A percentile compares a stretch with the other conserved stretches of the same genome.
phyloP scores from a whole-genome alignment of 176 grass and related monocot genomes.

The Ampelocalamus luodianensis region DNA sequence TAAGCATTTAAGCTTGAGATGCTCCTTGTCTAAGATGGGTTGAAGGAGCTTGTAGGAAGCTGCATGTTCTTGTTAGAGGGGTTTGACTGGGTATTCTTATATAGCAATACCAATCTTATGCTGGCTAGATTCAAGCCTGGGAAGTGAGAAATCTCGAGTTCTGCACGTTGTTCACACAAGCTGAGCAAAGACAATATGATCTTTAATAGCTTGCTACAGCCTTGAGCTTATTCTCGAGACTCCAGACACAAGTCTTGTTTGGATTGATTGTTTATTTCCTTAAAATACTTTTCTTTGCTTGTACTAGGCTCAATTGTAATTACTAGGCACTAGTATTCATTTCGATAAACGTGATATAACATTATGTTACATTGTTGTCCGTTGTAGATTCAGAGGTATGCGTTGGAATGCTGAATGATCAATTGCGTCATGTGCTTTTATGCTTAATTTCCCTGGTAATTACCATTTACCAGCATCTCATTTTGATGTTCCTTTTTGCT shows the following conservation, averaged over 20 bases:
- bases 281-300: background rate
- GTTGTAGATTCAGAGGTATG: conserved; percentile 66
- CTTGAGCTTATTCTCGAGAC: background rate
- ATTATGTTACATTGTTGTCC: conserved; percentile 29
- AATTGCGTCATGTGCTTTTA: background rate
- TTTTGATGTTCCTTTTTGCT: conserved; percentile 26
- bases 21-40: conserved; percentile 13
- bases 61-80: conserved; percentile 16
- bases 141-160: background rate
- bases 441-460: conserved; percentile 47
- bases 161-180: background rate
- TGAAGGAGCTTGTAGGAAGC: background rate
- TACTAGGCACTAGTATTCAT: background rate
- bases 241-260: background rate
- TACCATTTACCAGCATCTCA: background rate
- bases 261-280: background rate
- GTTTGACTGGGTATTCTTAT: background rate
- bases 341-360: conserved; percentile 24
- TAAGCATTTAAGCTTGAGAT: background rate
- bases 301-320: conserved; percentile 24
- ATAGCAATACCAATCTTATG: background rate
- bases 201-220: background rate
- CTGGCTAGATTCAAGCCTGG: background rate
- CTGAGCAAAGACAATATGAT: background rate
- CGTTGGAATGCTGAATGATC: conserved; percentile 59